A percentile compares a stretch with the other conserved stretches of the same genome.
phyloP scores from a whole-genome alignment of 2,329 filamentous ascomycete species.

The Cucurbitaria berberidis region DNA sequence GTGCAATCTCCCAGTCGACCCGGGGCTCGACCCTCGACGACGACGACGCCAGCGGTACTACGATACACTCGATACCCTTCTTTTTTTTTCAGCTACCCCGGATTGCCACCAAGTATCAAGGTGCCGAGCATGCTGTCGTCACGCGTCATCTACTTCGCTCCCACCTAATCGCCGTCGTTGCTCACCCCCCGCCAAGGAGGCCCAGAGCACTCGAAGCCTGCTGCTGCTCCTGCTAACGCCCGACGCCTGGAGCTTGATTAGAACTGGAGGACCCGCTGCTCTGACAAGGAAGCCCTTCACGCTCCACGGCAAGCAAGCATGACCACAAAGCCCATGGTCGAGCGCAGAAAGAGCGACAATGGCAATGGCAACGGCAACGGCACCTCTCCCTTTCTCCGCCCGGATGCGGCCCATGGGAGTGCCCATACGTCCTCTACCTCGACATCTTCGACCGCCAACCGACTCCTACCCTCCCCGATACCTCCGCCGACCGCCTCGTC shows the following conservation, averaged over 20 bases:
- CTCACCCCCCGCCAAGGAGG: constrained; percentile 29
- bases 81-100: not conserved
- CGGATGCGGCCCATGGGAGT: constrained; percentile 20
- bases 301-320: constrained; percentile 34
- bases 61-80: not conserved
- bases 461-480: constrained; percentile 42
- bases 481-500: constrained; percentile 41
- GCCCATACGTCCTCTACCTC: constrained; percentile 11
- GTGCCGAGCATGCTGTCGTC: constrained; percentile 30
- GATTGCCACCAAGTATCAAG: not conserved
- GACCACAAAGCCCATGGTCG: constrained; percentile 38
- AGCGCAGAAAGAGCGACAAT: constrained; percentile 36
- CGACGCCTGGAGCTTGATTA: constrained; percentile 18
- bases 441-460: constrained; percentile 18
- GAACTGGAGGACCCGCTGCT: constrained; percentile 20
- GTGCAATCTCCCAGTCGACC: constrained; percentile 18
- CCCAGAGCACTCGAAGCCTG: constrained; percentile 12
- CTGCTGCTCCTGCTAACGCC: constrained; percentile 18
- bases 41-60: not conserved
- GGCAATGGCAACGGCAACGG: constrained; percentile 3
- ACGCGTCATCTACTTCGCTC: constrained; percentile 32
- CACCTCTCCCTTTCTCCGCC: constrained; percentile 24
- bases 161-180: constrained; percentile 32
- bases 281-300: constrained; percentile 28
- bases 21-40: not conserved